Base-by-base conservation (phyloP, 257 asterid species). In the Scutellaria barbata region DNA sequence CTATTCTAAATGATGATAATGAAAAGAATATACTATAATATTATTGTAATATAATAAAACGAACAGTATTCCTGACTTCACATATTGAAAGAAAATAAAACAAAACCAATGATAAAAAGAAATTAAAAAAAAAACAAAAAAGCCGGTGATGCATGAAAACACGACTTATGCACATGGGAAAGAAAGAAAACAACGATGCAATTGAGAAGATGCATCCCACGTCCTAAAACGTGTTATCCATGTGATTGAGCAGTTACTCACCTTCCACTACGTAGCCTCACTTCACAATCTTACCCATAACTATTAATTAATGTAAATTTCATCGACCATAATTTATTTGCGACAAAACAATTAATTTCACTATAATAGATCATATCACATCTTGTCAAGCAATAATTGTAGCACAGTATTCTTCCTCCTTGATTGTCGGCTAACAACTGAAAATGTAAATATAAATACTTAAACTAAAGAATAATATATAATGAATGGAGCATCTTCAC, bases 141-240 rank as follows among this genome's bases (percentile, higher is more conserved):
- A 43, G 81, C 76, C 76, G 84, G 84, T 75, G 81, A 66, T 74
- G 25, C 58, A 39, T 47, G 46, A 47, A 74, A 46, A 63, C 37
- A 58, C 45, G 63, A 55, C 13, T 43, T 16, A 69, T 58, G 81
- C 80, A 71, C 82, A 75, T 81, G 82, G 74, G 59, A 72, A 69
- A 5, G 66, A 59, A 80, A 11, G 48, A 25, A 58, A 11, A 74
- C 80, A 71, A 41, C 66, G 37, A 10, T 58, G 79, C 72, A 77
- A 48, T 37, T 50, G 5, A 41, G 56, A 48, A 56, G 58, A 71
- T 74, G 79, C 72, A 46, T 4, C 39, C 81, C 85, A 81, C 85
- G 85, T 60, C 80, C 73, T 30, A 30, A 30, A 30, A 30, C 35
- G 35, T 4, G 35, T 4, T 30, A 2, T 30, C 35, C 35, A 55